Evolutionary conservation across 257 asterid species (phyloP).

Genomic region (Echium plantagineum): DNA sequence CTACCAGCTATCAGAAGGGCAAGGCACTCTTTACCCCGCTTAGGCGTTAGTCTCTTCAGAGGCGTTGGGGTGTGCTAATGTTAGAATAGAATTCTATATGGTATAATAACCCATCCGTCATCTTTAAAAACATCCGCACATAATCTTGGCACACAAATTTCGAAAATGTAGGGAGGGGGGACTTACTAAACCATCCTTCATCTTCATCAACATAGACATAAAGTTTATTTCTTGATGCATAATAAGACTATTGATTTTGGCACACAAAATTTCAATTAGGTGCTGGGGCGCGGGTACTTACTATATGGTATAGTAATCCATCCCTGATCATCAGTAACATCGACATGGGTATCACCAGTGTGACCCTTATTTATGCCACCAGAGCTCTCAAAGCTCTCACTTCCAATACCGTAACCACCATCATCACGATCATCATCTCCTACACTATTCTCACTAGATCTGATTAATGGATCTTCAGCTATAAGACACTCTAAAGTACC

Average conservation of each 20-base stretch:
- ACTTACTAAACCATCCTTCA: slow-evolving; percentile 40
- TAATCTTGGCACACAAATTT: too few relatives aligned
- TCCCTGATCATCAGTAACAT: slow-evolving; percentile 72
- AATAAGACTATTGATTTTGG: slow-evolving; percentile 5
- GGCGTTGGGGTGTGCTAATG: too few relatives aligned
- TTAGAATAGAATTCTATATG: too few relatives aligned
- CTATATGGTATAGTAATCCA: slow-evolving; percentile 64
- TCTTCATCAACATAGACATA: slow-evolving; percentile 34
- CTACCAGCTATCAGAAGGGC: too few relatives aligned
- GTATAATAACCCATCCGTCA: too few relatives aligned
- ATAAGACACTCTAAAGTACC: slow-evolving; percentile 51
- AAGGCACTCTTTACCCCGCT: too few relatives aligned
- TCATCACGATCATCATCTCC: slow-evolving; percentile 15
- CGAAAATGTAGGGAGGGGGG: too few relatives aligned
- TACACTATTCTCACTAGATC: slow-evolving; percentile 24
- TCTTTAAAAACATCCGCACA: too few relatives aligned
- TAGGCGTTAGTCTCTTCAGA: too few relatives aligned
- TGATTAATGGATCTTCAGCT: slow-evolving; percentile 42
- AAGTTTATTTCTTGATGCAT: slow-evolving; percentile 1
- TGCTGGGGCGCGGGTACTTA: slow-evolving; percentile 24
- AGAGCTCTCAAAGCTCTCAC: slow-evolving; percentile 26
- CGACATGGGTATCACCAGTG: slow-evolving; percentile 45
- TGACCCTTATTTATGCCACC: slow-evolving; percentile 27
- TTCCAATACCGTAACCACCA: slow-evolving; percentile 32
- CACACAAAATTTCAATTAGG: slow-evolving; percentile 3